A percentile compares a stretch with the other conserved stretches of the same genome.
phyloP scores from a whole-genome alignment of 495 filamentous ascomycete species.

The Penicillium soppii region DNA sequence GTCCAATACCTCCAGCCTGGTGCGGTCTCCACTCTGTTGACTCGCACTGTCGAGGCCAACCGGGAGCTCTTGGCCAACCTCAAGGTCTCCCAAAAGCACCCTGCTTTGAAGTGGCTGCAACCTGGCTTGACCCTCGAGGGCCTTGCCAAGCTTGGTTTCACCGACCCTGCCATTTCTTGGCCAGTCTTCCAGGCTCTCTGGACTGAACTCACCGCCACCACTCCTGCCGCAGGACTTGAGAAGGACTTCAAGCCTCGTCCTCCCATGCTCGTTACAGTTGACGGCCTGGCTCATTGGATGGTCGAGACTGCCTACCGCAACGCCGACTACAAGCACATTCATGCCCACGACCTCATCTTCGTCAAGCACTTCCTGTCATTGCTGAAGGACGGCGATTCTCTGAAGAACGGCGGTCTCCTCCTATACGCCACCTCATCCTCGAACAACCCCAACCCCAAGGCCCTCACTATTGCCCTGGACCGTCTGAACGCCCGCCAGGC shows the following conservation, averaged over 20 bases:
- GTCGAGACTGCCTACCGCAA: conserved; percentile 68
- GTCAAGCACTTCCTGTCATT: conserved; percentile 72
- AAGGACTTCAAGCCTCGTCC: conserved; percentile 57
- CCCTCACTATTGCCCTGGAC: conserved; percentile 63
- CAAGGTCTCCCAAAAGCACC: conserved; percentile 58
- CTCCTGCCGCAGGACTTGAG: conserved; percentile 40
- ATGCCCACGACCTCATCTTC: conserved; percentile 81
- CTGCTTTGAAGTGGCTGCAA: conserved; percentile 54
- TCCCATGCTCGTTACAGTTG: conserved; percentile 74
- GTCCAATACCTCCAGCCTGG: conserved; percentile 72
- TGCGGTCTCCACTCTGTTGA: conserved; percentile 70
- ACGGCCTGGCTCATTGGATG: conserved; percentile 82
- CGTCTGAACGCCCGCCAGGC: conserved; percentile 45
- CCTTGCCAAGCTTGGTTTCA: conserved; percentile 66
- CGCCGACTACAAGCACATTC: conserved; percentile 66
- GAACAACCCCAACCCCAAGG: conserved; percentile 60
- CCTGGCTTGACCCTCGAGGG: conserved; percentile 62
- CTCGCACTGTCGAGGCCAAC: conserved; percentile 71
- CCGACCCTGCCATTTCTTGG: conserved; percentile 75
- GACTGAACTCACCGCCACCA: conserved; percentile 67
- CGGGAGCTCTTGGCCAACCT: conserved; percentile 57
- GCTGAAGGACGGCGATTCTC: conserved; percentile 53
- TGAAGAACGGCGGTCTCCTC: conserved; percentile 78
- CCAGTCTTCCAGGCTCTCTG: conserved; percentile 79
- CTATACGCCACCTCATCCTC: conserved; percentile 68